Evolutionary conservation across 2,329 filamentous ascomycete species (phyloP).

Genomic region (Monosporascus sp.): DNA sequence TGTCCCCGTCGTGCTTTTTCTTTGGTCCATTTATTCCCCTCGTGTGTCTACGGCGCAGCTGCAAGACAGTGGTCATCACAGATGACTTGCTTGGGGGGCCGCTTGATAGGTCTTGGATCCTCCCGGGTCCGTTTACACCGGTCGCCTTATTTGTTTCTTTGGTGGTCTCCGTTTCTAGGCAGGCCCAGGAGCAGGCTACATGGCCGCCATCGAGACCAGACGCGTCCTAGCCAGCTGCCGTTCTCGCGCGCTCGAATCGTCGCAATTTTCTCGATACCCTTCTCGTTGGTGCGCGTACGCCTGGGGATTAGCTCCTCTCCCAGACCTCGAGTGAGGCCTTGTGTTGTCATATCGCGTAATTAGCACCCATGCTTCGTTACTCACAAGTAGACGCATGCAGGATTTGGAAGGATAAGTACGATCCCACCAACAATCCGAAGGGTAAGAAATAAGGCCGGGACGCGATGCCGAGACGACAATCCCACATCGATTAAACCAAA

Average conservation of each 20-base stretch:
- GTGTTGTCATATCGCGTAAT: constrained; percentile 4
- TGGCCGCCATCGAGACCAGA: not conserved
- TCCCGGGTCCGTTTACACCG: constrained; percentile 9
- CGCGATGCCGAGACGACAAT: not conserved
- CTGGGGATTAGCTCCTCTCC: not conserved
- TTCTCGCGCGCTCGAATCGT: not conserved
- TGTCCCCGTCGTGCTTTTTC: constrained; percentile 6
- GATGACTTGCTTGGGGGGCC: constrained; percentile 19
- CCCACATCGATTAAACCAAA: not conserved
- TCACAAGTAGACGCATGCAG: constrained; percentile 41
- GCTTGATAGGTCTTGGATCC: constrained; percentile 30
- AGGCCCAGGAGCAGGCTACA: not conserved
- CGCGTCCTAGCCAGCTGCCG: not conserved
- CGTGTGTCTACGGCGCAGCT: constrained; percentile 21
- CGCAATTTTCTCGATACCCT: not conserved
- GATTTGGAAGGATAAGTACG: constrained; percentile 99
- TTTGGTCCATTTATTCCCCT: constrained; percentile 15
- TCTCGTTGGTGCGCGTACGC: not conserved
- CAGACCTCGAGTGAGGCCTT: not conserved
- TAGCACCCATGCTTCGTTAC: constrained; percentile 8
- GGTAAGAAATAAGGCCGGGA: constrained; percentile 30
- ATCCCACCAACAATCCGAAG: constrained; percentile 35
- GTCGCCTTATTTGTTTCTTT: constrained; percentile 21
- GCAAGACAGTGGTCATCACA: constrained; percentile 21
- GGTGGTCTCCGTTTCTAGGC: not conserved